These are phyloP conservation scores for Hymenoscyphus fraxineus DNA, from an alignment of 2,329 filamentous ascomycete genomes.

Conservation along the genomic window DNA sequence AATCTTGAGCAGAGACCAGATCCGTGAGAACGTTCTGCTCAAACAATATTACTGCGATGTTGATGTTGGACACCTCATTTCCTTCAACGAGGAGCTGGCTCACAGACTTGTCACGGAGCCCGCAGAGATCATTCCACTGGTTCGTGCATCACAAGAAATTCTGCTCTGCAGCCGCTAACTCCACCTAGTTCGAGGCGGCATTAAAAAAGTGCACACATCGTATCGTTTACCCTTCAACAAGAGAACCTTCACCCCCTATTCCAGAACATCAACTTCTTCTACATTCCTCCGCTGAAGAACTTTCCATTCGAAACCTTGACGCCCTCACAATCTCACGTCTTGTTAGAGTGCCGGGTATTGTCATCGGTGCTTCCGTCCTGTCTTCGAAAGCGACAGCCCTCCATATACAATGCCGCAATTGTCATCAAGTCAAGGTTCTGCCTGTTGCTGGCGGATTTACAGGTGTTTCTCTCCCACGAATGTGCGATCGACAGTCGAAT, in stretches of 20 bases:
- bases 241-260: slow-evolving; percentile 57
- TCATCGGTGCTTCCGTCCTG: slow-evolving; percentile 94
- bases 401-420: slow-evolving; percentile 84
- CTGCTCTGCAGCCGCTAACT: slow-evolving; percentile 8
- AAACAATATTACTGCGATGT: slow-evolving; percentile 96
- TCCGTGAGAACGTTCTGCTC: slow-evolving; percentile 88
- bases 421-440: slow-evolving; percentile 67
- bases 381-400: slow-evolving; percentile 91
- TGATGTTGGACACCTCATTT: slow-evolving; percentile 92
- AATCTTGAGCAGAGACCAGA: slow-evolving; percentile 69
- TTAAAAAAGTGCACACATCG: slow-evolving; percentile 87
- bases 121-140: slow-evolving; percentile 85
- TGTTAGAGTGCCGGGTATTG: slow-evolving; percentile 94
- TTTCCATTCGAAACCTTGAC: slow-evolving; percentile 90
- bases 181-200: slow-evolving; percentile 76
- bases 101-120: slow-evolving; percentile 87
- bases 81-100: slow-evolving; percentile 91
- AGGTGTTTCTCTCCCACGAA: slow-evolving; percentile 77
- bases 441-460: slow-evolving; percentile 81
- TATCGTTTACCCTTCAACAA: slow-evolving; percentile 80
- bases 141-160: slow-evolving; percentile 42
- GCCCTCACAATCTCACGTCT: slow-evolving; percentile 89
- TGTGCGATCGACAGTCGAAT: slow-evolving; percentile 63
- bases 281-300: slow-evolving; percentile 85
- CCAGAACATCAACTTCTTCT: slow-evolving; percentile 93